phyloP scores from a whole-genome alignment of 495 filamentous ascomycete genomes.

The Physcia stellaris region DNA sequence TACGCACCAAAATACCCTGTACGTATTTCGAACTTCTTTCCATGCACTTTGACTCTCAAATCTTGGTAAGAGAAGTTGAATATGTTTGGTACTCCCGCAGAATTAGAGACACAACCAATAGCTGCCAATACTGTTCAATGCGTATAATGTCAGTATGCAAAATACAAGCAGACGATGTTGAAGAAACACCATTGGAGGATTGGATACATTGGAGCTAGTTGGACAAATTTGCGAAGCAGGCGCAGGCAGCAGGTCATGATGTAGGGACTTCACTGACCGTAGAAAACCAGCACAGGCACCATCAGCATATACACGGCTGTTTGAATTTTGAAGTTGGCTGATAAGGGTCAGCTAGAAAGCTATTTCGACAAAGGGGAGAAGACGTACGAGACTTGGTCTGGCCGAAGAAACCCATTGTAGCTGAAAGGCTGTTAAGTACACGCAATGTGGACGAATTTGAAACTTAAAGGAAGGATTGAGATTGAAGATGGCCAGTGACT shows the following conservation, averaged over 20 bases:
- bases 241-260: too few relatives aligned
- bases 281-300: conserved; percentile 2
- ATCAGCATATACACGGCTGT: conserved; percentile 1
- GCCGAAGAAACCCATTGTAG: background rate
- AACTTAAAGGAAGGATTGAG: too few relatives aligned
- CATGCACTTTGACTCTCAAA: background rate
- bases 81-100: conserved; percentile 2
- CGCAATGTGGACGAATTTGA: too few relatives aligned
- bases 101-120: conserved; percentile 4
- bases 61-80: conserved; percentile 1
- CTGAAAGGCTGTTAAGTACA: background rate
- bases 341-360: background rate
- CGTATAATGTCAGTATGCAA: background rate
- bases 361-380: background rate
- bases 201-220: too few relatives aligned
- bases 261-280: background rate
- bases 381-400: background rate
- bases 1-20: conserved; percentile 4
- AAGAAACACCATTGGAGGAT: too few relatives aligned
- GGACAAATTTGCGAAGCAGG: too few relatives aligned
- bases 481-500: background rate
- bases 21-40: background rate
- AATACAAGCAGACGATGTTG: too few relatives aligned
- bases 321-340: background rate
- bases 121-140: conserved; percentile 2